These are phyloP conservation scores for Pontederia crassipes DNA, from an alignment of 176 grass and related monocot species.

Conservation along the genomic window DNA sequence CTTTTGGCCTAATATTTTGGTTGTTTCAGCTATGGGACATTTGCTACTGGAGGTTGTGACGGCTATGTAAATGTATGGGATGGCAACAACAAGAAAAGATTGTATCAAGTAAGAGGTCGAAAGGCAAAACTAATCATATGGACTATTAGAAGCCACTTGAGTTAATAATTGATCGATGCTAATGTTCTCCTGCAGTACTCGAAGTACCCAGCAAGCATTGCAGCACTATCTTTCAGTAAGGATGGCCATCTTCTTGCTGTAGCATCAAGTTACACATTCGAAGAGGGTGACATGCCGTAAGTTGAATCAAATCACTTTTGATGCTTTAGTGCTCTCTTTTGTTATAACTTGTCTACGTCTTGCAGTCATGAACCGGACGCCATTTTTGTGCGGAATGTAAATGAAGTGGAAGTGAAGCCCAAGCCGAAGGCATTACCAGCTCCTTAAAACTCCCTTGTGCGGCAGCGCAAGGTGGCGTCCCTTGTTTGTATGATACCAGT, in stretches of 20 bases:
- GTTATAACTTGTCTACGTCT: conserved; percentile 8
- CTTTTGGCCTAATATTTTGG: not conserved
- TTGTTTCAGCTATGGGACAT: conserved; percentile 75
- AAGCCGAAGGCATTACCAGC: conserved; percentile 75
- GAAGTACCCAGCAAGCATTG: conserved; percentile 77
- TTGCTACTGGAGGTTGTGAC: conserved; percentile 93
- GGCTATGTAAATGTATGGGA: conserved; percentile 99
- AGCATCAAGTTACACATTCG: conserved; percentile 93
- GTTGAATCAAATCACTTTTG: not conserved
- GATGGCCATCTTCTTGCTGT: conserved; percentile 88
- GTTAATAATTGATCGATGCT: conserved; percentile 1
- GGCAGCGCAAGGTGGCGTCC: not conserved
- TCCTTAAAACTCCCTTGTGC: conserved; percentile 10
- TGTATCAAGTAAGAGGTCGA: conserved; percentile 71
- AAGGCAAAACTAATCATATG: not conserved
- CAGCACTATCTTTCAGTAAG: conserved; percentile 88
- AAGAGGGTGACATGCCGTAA: conserved; percentile 92
- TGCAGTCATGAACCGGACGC: conserved; percentile 76
- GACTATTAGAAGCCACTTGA: not conserved
- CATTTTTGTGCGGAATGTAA: conserved; percentile 76
- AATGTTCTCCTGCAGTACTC: conserved; percentile 55
- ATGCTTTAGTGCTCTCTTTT: no score
- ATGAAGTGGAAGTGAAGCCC: conserved; percentile 93
- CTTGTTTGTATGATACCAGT: not conserved
- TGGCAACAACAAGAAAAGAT: conserved; percentile 91